phyloP scores from a whole-genome alignment of 2,329 filamentous ascomycete species.

The Hirsutella rhossiliensis region DNA sequence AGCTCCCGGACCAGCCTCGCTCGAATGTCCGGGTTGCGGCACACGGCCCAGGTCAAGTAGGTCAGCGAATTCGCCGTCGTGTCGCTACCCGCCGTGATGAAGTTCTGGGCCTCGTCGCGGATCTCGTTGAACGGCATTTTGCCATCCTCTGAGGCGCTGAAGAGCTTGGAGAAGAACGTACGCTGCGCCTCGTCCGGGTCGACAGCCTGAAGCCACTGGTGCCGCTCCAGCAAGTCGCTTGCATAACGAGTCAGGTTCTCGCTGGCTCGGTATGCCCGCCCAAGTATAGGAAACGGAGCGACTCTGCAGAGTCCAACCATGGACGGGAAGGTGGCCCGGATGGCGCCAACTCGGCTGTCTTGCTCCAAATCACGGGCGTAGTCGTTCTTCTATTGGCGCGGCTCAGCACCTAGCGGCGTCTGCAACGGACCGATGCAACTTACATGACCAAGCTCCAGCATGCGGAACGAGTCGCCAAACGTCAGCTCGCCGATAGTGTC shows the following conservation, averaged over 20 bases:
- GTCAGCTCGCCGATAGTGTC: slow-evolving; percentile 40
- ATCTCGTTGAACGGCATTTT: slow-evolving; percentile 19
- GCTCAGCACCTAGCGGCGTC: not conserved
- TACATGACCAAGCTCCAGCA: slow-evolving; percentile 37
- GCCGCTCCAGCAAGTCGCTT: slow-evolving; percentile 13
- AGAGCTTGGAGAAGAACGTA: slow-evolving; percentile 24
- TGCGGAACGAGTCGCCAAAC: slow-evolving; percentile 42
- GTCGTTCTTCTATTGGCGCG: slow-evolving; percentile 13
- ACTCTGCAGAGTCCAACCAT: slow-evolving; percentile 11
- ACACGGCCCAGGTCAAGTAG: slow-evolving; percentile 30
- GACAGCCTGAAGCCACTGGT: slow-evolving; percentile 10
- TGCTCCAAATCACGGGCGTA: slow-evolving; percentile 26
- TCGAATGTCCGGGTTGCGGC: slow-evolving; percentile 15
- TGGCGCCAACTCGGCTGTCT: slow-evolving; percentile 8
- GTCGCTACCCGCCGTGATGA: slow-evolving; percentile 38
- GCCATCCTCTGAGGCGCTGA: slow-evolving; percentile 18
- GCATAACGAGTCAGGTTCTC: slow-evolving; percentile 12
- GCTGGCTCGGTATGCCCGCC: slow-evolving; percentile 1
- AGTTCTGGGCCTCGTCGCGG: slow-evolving; percentile 23
- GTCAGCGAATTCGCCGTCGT: slow-evolving; percentile 38
- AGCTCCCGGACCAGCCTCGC: slow-evolving; percentile 22
- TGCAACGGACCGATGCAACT: slow-evolving; percentile 1
- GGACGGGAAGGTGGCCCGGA: slow-evolving; percentile 15
- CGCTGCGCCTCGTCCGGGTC: slow-evolving; percentile 10
- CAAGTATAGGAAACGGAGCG: slow-evolving; percentile 10